Evolutionary conservation across 2,329 filamentous ascomycete genomes (phyloP).

Genomic region (Aspergillus pseudoglaucus): DNA sequence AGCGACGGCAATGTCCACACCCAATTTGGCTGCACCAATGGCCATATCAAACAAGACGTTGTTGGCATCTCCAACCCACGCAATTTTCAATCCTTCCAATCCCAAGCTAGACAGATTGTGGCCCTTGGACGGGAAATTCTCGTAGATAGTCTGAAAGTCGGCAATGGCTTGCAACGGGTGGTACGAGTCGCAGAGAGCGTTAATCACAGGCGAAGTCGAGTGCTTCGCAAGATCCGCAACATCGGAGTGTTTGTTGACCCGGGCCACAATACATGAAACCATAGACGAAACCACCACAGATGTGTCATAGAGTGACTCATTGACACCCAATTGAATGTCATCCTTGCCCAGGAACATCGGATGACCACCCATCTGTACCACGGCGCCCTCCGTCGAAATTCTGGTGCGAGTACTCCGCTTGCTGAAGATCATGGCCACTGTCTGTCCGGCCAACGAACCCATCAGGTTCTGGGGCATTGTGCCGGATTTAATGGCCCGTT

Average conservation of each 20-base stretch:
- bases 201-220: slow-evolving; percentile 75
- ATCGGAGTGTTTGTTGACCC: slow-evolving; percentile 71
- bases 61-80: slow-evolving; percentile 95
- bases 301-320: slow-evolving; percentile 92
- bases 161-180: slow-evolving; percentile 93
- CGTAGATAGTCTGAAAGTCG: slow-evolving; percentile 85
- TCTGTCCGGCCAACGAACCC: slow-evolving; percentile 63
- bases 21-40: slow-evolving; percentile 79
- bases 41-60: slow-evolving; percentile 94
- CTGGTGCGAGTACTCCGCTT: slow-evolving; percentile 92
- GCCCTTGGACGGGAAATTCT: slow-evolving; percentile 57
- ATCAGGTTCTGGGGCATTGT: slow-evolving; percentile 54
- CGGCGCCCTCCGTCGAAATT: slow-evolving; percentile 85
- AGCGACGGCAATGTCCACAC: slow-evolving; percentile 78
- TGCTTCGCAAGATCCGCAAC: slow-evolving; percentile 63
- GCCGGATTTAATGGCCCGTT: slow-evolving; percentile 67
- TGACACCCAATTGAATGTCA: slow-evolving; percentile 91
- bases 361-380: slow-evolving; percentile 81
- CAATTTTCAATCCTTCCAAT: slow-evolving; percentile 77
- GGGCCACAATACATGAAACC: slow-evolving; percentile 75
- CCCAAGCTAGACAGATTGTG: slow-evolving; percentile 49
- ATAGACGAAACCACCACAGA: slow-evolving; percentile 89
- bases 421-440: slow-evolving; percentile 92
- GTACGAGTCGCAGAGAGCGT: slow-evolving; percentile 81
- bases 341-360: slow-evolving; percentile 95